phyloP scores from a whole-genome alignment of 1,284 basidiomycete species.

The Boletus calvinii region DNA sequence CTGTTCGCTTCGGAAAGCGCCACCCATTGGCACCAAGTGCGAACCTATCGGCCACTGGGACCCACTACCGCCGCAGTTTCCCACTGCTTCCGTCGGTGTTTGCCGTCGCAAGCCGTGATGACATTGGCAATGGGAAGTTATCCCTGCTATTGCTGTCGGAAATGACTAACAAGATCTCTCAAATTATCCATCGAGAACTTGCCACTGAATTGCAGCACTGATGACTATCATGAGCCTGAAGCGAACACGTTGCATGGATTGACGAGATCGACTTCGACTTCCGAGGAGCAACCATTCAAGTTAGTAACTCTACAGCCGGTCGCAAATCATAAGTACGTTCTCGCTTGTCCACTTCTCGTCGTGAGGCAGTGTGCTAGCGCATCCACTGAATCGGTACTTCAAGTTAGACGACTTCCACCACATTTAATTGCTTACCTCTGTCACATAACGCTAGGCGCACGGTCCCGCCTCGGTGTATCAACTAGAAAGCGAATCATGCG shows the following conservation, averaged over 20 bases:
- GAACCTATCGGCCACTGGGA: slow-evolving; percentile 8
- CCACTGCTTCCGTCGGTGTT: not conserved
- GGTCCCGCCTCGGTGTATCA: slow-evolving; percentile 18
- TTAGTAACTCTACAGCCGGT: not conserved
- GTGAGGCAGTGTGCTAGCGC: not conserved
- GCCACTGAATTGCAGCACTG: no score
- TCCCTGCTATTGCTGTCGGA: not conserved
- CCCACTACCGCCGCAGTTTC: slow-evolving; percentile 6
- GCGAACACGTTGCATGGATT: slow-evolving; percentile 4
- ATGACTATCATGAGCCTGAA: no score
- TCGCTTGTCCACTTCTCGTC: slow-evolving; percentile 4
- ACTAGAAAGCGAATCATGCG: slow-evolving; percentile 1
- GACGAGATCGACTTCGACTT: not conserved
- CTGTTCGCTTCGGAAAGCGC: slow-evolving; percentile 7
- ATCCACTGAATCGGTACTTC: not conserved
- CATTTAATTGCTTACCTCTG: not conserved
- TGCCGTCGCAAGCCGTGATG: no score
- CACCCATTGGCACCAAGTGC: slow-evolving; percentile 2
- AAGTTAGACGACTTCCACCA: no score
- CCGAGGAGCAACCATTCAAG: slow-evolving; percentile 1
- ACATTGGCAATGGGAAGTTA: no score
- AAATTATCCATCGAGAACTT: no score
- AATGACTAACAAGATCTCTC: not conserved
- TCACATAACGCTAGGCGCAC: not conserved
- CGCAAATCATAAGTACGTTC: slow-evolving; percentile 3